These are phyloP conservation scores for Chenopodium suecicum DNA, from an alignment of 148 eudicot species.

Conservation along the genomic window DNA sequence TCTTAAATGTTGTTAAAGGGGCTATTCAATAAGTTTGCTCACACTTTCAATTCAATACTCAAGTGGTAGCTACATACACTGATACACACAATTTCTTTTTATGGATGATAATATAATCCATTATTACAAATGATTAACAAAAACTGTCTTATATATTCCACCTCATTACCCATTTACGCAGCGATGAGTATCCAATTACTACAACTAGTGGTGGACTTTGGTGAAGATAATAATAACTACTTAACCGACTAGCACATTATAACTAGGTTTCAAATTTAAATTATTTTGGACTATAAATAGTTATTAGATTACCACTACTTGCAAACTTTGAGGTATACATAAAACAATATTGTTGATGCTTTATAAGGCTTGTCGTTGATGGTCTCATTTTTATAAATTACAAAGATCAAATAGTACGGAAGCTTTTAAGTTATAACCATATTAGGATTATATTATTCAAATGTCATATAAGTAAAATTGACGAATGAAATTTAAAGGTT, in stretches of 20 bases:
- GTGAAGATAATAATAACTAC: background rate
- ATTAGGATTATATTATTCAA: too few species aligned
- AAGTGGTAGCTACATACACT: background rate
- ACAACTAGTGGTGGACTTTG: background rate
- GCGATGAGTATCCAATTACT: background rate
- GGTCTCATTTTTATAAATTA: too few species aligned
- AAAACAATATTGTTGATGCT: too few species aligned
- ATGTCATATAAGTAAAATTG: too few species aligned
- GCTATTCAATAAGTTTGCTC: background rate
- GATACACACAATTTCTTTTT: background rate
- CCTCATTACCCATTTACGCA: conserved; percentile 7
- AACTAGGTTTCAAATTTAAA: too few species aligned
- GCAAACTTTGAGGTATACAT: too few species aligned
- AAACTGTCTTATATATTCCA: background rate
- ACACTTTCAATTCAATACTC: background rate
- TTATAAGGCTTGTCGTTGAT: too few species aligned
- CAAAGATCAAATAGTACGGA: too few species aligned
- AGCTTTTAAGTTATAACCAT: too few species aligned
- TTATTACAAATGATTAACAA: too few species aligned
- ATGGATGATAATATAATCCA: background rate
- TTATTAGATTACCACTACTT: background rate
- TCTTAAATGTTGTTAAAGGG: background rate
- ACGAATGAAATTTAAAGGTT: too few species aligned
- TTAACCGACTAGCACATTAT: background rate
- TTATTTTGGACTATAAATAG: background rate